phyloP scores from a whole-genome alignment of 2,329 filamentous ascomycete genomes.

The Trichophyton mentagrophytes region DNA sequence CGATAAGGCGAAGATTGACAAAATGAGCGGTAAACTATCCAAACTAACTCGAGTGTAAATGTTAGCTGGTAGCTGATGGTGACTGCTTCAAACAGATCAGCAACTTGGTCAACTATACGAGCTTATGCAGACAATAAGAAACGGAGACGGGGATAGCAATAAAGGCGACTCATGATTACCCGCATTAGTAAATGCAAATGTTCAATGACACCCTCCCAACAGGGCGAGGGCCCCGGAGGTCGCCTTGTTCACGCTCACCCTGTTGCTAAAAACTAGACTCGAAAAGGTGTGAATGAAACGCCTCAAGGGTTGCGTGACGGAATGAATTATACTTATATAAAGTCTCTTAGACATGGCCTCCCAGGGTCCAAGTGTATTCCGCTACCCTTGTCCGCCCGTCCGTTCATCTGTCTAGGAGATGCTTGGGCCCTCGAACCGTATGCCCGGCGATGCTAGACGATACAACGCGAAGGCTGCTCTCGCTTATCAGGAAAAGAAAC shows the following conservation, averaged over 20 bases:
- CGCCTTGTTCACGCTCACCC: not conserved
- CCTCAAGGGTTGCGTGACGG: not conserved
- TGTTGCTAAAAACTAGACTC: not conserved
- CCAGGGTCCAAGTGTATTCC: not conserved
- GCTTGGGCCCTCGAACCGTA: not conserved
- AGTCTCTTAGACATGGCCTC: not conserved
- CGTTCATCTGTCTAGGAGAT: no score
- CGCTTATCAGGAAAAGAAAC: not conserved
- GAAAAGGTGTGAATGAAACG: not conserved
- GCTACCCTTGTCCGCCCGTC: not conserved
- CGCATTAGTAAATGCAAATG: not conserved
- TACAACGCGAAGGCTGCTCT: no score
- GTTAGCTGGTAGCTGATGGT: not conserved
- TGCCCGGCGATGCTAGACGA: not conserved
- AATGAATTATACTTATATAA: not conserved
- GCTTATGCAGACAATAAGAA: slow-evolving; percentile 69
- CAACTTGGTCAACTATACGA: slow-evolving; percentile 91
- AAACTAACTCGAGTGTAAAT: not conserved
- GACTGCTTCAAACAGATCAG: slow-evolving; percentile 49
- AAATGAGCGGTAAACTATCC: slow-evolving; percentile 67
- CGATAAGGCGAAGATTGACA: slow-evolving; percentile 70
- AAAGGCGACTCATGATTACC: not conserved
- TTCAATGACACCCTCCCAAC: not conserved
- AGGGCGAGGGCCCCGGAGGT: not conserved
- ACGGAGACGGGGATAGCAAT: slow-evolving; percentile 29